Base-by-base conservation (phyloP, 2,329 filamentous ascomycete genomes). In the Fusarium dimerum region DNA sequence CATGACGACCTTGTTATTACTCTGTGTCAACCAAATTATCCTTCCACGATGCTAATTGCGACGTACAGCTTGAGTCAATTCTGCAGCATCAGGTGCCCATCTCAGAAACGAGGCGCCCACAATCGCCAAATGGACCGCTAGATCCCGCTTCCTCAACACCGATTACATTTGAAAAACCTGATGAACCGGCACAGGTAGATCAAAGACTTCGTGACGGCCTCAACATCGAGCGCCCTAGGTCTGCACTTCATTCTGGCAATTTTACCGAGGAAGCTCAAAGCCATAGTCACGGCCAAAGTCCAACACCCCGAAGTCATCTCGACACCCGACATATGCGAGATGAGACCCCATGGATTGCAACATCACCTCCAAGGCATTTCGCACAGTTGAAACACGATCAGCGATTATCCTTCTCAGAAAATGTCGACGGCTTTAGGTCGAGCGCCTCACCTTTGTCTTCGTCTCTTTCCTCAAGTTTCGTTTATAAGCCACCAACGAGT, bases 401-500 rank as follows among this genome's bases (percentile, higher is more conserved):
- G 29, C 67, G 66, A 17, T 61, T 66, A 1, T 58, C 68, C 3
- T 59, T 66, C n/a, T 56, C 62, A n/a, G 66, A 69, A 18, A 66
- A 69, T 40, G 57, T 58, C 13, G 70, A 72, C 34, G 72, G 71
- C 10, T 75, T 73, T 48, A 71, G 68, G 43, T 77, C 79, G 0
- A 72, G 77, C 18, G 75, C 80, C 16, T 86, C 87, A 8, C 86
- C 85, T 1, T 66, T 88, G 10, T 87, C 86, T 3, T 91, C 87
- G 8, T 89, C 90, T 1, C 78, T 89, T 13, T 87, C 89, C 0
- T 88, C 86, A 2, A 92, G 85, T 62, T 97, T 96, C 69, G 80
- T 89, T 32, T 88, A 96, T 56, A 88, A 93, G 71, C 84, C 90
- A 3, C 93, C 94, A 0, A 97, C 94, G 2, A 97, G 92, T 64